Conservation (phyloP, 2,329 filamentous ascomycete species). For the Nigrograna mackinnonii region DNA sequence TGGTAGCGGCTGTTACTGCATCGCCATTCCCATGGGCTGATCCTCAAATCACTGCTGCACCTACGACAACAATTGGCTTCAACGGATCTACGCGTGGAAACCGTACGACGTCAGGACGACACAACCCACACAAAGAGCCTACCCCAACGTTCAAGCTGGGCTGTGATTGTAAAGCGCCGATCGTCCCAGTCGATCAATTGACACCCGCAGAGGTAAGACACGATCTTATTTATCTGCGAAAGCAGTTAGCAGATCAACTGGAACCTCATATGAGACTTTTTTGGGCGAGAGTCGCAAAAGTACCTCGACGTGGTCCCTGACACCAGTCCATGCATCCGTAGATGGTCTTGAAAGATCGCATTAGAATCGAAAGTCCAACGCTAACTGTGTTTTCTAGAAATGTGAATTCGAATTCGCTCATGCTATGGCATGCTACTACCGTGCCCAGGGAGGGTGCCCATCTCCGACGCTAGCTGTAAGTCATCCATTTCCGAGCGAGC, state of each 20-base stretch:
- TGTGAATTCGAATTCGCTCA: conserved; percentile 20
- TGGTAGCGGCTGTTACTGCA: conserved; percentile 18
- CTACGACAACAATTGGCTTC: conserved; percentile 5
- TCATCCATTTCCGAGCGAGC: too few relatives aligned
- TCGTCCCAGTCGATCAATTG: conserved; percentile 28
- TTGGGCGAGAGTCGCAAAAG: background rate
- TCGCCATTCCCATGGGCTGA: conserved; percentile 20
- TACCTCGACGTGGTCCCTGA: background rate
- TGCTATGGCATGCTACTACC: conserved; percentile 18
- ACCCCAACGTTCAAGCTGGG: conserved; percentile 27
- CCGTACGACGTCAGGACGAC: background rate
- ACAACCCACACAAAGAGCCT: conserved; percentile 26
- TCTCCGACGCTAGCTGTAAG: conserved; percentile 19
- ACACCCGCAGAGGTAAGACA: conserved; percentile 22
- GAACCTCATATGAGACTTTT: background rate
- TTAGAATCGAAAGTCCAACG: background rate
- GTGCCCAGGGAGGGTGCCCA: conserved; percentile 18
- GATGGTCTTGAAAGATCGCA: background rate
- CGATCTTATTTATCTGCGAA: background rate
- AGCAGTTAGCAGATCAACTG: background rate
- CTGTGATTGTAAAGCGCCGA: conserved; percentile 26
- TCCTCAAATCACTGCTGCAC: conserved; percentile 3
- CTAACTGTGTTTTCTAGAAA: conserved; percentile 10
- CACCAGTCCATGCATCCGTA: too few relatives aligned
- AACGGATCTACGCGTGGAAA: background rate